Percentiles rank a stretch among this genome's conserved stretches.
Conservation (phyloP, 352 stramenopile species). For the Pelagophyceae sp. region DNA sequence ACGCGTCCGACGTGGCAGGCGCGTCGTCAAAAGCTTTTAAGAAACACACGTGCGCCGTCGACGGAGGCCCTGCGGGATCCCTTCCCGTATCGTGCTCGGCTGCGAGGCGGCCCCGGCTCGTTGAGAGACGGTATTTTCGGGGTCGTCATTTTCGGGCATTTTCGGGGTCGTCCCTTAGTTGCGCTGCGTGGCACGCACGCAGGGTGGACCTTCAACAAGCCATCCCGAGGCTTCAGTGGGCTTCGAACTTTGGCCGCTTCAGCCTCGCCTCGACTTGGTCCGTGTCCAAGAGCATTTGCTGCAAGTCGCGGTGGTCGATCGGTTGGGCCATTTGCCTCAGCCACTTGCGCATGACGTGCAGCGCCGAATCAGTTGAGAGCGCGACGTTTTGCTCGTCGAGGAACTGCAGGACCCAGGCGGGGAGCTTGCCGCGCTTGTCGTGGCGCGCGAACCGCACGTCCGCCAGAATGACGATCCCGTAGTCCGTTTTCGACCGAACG, state of each 20-base stretch:
- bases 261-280: background rate
- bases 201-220: too few relatives aligned
- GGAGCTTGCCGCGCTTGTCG: conserved; percentile 95
- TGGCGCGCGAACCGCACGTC: conserved; percentile 94
- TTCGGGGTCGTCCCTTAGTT: too few relatives aligned
- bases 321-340: conserved; percentile 91
- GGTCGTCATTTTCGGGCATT: too few relatives aligned
- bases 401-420: conserved; percentile 96
- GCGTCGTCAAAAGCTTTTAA: too few relatives aligned
- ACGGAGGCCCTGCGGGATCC: too few relatives aligned
- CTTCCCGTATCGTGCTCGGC: too few relatives aligned
- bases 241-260: background rate
- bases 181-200: too few relatives aligned
- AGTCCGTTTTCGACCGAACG: conserved; percentile 97
- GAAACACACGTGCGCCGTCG: too few relatives aligned
- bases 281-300: conserved; percentile 9
- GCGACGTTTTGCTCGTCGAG: conserved; percentile 87
- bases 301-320: conserved; percentile 61
- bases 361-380: conserved; percentile 88
- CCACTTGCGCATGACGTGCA: conserved; percentile 89
- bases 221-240: too few relatives aligned
- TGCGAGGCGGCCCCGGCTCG: too few relatives aligned
- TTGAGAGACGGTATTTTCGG: too few relatives aligned
- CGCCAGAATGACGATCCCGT: conserved; percentile 95
- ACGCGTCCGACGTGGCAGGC: too few relatives aligned